Base-by-base conservation (phyloP, 2,329 filamentous ascomycete species). In the Aspergillus novofumigatus region DNA sequence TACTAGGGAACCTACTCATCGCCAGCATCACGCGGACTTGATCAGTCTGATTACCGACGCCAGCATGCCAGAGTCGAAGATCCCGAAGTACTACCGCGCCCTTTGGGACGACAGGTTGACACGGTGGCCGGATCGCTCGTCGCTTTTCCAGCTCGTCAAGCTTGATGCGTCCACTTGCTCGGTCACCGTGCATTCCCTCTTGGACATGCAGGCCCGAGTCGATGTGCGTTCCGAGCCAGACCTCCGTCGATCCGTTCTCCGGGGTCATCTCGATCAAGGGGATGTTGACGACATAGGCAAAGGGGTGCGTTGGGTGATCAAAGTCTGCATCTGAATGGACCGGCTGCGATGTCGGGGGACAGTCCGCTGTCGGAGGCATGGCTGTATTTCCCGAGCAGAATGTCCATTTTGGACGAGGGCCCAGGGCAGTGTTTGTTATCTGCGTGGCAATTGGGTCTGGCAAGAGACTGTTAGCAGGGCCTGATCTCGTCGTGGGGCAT, bases 291-390 rank as follows among this genome's bases (percentile, higher is more conserved):
- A 83, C 80, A 14, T 83, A 73, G 3, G 81, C 81, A 58, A 86
- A 86, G 0, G 82, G 81, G 57, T 80, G 78, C 0, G 69, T 59
- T 0, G 82, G 84, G 58, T 85, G 81, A 3, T 72, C 70, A 64
- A 86, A 86, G 65, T 86, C 81, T 4, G 83, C 82, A 59, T 87
- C 84, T 0, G 81, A 79, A 68, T 87, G 85, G 0, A 84, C 81
- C 0, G 82, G 83, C 59, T 85, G 62, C 1, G 60, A 61, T 21
- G 26, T 54, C 1, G 60, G 64, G 21, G 63, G 65, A 21, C 35
- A 55, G 1, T 72, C 74, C 0, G 76, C 67, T 1, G 77, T 75
- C 2, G 78, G 77, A 2, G 83, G 83, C 74, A 86, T 78, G 1
- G 62, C 62, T 6, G 60, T 55, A 47, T 62, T 86, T 21, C 81